Conservation (phyloP, 306 rosid species). For the Ammopiptanthus mongolicus region DNA sequence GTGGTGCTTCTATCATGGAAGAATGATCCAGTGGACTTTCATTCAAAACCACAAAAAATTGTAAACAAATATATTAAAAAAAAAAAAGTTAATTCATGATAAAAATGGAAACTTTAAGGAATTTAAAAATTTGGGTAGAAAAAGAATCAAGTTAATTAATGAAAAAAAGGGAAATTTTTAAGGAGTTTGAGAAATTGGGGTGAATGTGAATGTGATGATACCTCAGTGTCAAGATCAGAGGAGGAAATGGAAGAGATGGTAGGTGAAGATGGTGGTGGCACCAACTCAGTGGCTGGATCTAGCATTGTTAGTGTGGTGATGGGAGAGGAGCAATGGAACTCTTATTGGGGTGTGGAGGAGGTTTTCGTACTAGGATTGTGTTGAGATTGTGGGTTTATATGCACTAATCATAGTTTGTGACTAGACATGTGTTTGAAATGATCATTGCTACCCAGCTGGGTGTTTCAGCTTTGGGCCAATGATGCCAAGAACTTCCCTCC, state of each 20-base stretch:
- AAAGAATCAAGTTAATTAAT: background rate
- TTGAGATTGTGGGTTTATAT: constrained; percentile 13
- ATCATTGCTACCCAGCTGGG: constrained; percentile 22
- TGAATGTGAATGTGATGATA: background rate
- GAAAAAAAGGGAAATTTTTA: background rate
- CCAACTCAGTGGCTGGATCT: constrained; percentile 71
- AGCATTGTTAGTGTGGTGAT: constrained; percentile 43
- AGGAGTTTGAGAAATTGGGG: background rate
- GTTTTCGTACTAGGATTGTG: background rate
- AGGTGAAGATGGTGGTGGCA: constrained; percentile 87
- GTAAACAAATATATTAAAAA: background rate
- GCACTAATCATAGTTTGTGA: constrained; percentile 2
- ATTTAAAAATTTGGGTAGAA: background rate
- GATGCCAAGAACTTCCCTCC: background rate
- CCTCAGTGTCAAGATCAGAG: constrained; percentile 96
- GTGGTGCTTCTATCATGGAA: constrained; percentile 97
- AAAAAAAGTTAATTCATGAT: background rate
- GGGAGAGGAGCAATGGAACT: background rate
- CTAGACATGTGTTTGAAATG: constrained; percentile 23
- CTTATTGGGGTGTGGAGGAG: background rate
- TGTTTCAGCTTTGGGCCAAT: constrained; percentile 17
- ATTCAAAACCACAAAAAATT: background rate
- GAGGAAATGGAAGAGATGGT: constrained; percentile 87
- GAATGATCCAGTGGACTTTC: constrained; percentile 92
- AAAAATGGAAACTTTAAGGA: background rate